Evolutionary conservation across 2,329 filamentous ascomycete species (phyloP), one percentile per base, ranked within the genome.

Genomic region (Dactylellina haptotyla): DNA sequence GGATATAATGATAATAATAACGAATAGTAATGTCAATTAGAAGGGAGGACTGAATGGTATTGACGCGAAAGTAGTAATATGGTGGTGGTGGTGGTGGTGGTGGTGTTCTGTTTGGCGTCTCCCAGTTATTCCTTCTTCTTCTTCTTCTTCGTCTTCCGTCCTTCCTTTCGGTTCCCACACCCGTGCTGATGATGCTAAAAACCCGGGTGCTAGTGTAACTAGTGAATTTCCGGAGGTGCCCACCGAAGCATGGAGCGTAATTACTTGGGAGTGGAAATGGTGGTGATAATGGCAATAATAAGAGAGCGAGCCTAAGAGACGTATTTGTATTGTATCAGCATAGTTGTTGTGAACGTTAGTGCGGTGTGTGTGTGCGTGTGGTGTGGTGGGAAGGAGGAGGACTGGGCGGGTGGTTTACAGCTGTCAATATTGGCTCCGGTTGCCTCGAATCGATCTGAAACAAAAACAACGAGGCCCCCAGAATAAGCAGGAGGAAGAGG

Each of bases 391-490:
- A n/a, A n/a, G 39, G 54, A 34, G 41, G 54, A 18, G 30, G 23
- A n/a, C n/a, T 48, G 39, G 48, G 30, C 39, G 45, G 51, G 66
- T 46, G 67, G 66, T 63, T 71, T 71, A 57, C 65, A 70, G 65
- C 57, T 70, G 65, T 70, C 65, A 70, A 62, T 59, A 61, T 63
- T 57, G 65, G 57, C 50, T 70, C 39, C 50, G 57, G 65, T 63
- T 70, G 65, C 58, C 58, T 63, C 57, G 66, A 71, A 71, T 62
- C 57, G 66, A 37, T 71, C 66, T 71, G 66, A 64, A 72, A 72
- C 67, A 72, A 72, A 51, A 72, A 72, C 67, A 72, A 72, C 67
- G 61, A 54, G 34, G 39, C 28, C 56, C 41, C 65, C 65, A 70
- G 59, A 72, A 72, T 53, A 72, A 72, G 67, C 67, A 72, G 67